Percentiles rank a stretch among this genome's conserved stretches.
phyloP scores from a whole-genome alignment of 1,139 yeast genomes.

The Sugiyamaella sp. region DNA sequence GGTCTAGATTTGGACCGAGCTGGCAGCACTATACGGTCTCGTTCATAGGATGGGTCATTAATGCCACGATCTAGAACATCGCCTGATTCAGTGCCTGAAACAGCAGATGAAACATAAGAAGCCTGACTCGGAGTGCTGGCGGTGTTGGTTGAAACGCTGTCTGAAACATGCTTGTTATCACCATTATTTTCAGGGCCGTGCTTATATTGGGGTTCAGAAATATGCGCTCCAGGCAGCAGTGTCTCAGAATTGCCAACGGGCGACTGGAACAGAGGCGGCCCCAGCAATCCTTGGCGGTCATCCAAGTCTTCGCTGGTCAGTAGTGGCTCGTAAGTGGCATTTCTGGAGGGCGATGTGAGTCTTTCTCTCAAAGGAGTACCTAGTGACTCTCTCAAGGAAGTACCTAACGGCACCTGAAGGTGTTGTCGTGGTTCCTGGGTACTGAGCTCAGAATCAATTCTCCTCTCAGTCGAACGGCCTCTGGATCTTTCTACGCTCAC shows the following conservation, averaged over 20 bases:
- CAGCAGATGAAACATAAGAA: not conserved
- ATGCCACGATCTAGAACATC: not conserved
- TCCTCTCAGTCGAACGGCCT: not conserved
- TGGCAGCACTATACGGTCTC: not conserved
- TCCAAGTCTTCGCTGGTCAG: not conserved
- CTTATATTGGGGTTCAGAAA: too few relatives aligned
- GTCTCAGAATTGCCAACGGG: not conserved
- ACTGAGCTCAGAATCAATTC: too few relatives aligned
- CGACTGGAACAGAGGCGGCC: not conserved
- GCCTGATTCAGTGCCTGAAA: not conserved
- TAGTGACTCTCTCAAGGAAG: not conserved
- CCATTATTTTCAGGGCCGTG: too few relatives aligned
- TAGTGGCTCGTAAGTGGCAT: not conserved
- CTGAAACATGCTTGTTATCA: not conserved
- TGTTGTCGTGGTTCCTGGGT: not conserved
- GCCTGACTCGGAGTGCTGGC: too few relatives aligned
- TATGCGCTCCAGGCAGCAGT: not conserved
- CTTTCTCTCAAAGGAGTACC: not conserved
- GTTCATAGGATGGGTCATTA: not conserved
- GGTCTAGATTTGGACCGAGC: constrained; percentile 1
- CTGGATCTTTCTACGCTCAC: constrained; percentile 11
- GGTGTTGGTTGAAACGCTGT: not conserved
- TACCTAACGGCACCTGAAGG: not conserved
- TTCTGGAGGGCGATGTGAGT: not conserved
- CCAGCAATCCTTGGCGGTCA: not conserved